Percentiles rank a stretch among this genome's conserved stretches.
Conservation (phyloP, 2,329 filamentous ascomycete species). For the Orbilia javanica region DNA sequence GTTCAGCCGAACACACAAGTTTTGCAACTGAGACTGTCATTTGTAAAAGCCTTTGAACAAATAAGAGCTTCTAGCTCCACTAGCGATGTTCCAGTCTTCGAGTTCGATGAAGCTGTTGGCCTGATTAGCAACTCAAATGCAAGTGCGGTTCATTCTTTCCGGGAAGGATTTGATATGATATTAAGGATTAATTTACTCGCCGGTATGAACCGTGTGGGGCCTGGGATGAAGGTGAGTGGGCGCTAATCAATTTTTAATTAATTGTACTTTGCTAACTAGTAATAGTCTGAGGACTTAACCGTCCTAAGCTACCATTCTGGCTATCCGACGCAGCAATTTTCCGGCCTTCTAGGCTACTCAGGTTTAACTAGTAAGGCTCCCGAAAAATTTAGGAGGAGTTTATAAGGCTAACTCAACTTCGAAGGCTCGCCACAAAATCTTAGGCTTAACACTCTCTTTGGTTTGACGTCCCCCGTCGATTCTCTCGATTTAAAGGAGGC, state of each 20-base stretch:
- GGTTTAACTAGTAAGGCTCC: slow-evolving; percentile 15
- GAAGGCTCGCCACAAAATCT: slow-evolving; percentile 3
- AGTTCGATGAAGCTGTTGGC: slow-evolving; percentile 41
- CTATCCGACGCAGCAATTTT: slow-evolving; percentile 34
- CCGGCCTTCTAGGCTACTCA: slow-evolving; percentile 1
- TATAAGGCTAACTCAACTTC: not conserved
- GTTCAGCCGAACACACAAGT: slow-evolving; percentile 34
- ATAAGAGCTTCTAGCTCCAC: slow-evolving; percentile 19
- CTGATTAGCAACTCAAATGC: slow-evolving; percentile 8
- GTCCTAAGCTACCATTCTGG: slow-evolving; percentile 37
- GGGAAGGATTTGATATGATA: slow-evolving; percentile 45
- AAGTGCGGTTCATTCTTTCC: slow-evolving; percentile 18
- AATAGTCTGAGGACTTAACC: slow-evolving; percentile 38
- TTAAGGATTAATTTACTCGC: slow-evolving; percentile 34
- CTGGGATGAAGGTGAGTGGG: slow-evolving; percentile 8
- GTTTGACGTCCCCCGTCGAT: not conserved
- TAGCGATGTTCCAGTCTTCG: slow-evolving; percentile 8
- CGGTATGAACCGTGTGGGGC: not conserved
- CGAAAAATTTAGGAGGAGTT: not conserved
- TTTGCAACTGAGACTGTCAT: slow-evolving; percentile 38
- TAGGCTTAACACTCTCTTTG: slow-evolving; percentile 17
- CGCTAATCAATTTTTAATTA: not conserved
- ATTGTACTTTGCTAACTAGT: not conserved
- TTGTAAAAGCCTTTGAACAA: slow-evolving; percentile 40
- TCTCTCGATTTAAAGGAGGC: slow-evolving; percentile 17